Conservation (phyloP, 2,329 filamentous ascomycete species). For the Aspergillus sp. region DNA sequence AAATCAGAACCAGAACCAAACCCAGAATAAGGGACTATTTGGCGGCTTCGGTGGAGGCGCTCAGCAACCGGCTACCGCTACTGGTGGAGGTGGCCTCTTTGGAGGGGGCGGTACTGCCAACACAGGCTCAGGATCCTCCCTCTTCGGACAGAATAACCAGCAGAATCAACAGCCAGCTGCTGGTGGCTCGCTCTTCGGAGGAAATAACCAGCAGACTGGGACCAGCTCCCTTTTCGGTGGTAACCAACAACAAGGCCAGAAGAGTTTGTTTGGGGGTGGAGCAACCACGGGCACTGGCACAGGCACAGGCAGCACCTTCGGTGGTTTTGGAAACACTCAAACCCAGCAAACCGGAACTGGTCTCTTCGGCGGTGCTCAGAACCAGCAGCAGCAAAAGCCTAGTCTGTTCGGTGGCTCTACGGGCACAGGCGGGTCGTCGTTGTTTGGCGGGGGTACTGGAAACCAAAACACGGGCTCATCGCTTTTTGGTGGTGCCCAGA, state of each 20-base stretch:
- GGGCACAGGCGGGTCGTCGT: conserved; percentile 44
- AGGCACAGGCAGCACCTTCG: conserved; percentile 24
- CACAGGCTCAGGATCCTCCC: conserved; percentile 31
- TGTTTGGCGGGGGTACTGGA: conserved; percentile 38
- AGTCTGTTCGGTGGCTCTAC: conserved; percentile 54
- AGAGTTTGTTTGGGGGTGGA: conserved; percentile 46
- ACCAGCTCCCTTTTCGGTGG: conserved; percentile 36
- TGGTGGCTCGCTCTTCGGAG: conserved; percentile 45
- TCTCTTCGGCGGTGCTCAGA: conserved; percentile 46
- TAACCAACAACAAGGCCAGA: conserved; percentile 35
- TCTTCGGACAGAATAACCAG: conserved; percentile 43
- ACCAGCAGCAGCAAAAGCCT: conserved; percentile 57
- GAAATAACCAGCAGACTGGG: conserved; percentile 32
- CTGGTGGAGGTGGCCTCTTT: conserved; percentile 47
- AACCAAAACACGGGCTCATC: conserved; percentile 47
- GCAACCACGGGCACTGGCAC: conserved; percentile 25
- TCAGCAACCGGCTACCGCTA: conserved; percentile 42
- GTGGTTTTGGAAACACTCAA: conserved; percentile 46
- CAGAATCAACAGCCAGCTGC: conserved; percentile 35
- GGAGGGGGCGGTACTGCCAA: conserved; percentile 23
- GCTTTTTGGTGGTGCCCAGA: conserved; percentile 55
- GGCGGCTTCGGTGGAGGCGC: conserved; percentile 44
- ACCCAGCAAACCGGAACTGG: conserved; percentile 41
- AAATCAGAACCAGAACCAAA: conserved; percentile 34
- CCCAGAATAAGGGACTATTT: conserved; percentile 40